A percentile compares a stretch with the other conserved stretches of the same genome.
phyloP scores from a whole-genome alignment of 495 filamentous ascomycete genomes.

The Neurospora cerealis region DNA sequence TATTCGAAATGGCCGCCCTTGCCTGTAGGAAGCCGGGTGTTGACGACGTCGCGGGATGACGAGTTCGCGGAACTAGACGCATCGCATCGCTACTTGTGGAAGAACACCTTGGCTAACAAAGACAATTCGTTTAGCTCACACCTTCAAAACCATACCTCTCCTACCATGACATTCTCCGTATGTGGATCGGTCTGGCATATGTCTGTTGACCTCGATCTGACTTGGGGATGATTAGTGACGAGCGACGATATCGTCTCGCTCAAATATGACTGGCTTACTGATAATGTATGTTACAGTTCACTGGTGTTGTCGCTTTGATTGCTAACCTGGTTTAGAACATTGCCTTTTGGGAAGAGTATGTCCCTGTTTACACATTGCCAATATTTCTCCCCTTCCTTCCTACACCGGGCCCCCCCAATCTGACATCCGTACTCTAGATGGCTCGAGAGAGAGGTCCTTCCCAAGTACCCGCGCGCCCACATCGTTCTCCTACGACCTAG shows the following conservation, averaged over 20 bases:
- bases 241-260: conserved; percentile 78
- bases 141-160: conserved; percentile 31
- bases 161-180: conserved; percentile 38
- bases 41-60: background rate
- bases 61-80: background rate
- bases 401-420: background rate
- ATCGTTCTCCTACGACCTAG: conserved; percentile 87
- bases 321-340: conserved; percentile 49
- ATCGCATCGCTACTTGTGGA: background rate
- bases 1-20: background rate
- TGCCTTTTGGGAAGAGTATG: conserved; percentile 96
- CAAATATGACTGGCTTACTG: conserved; percentile 94
- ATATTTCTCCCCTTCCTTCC: background rate
- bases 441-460: conserved; percentile 79
- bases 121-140: conserved; percentile 14
- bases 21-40: background rate
- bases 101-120: background rate
- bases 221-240: conserved; percentile 22
- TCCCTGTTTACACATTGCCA: conserved; percentile 5
- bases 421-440: conserved; percentile 43
- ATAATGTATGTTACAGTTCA: conserved; percentile 58
- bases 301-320: conserved; percentile 7
- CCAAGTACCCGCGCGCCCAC: conserved; percentile 61
- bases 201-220: conserved; percentile 1
- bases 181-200: conserved; percentile 1